Conservation (phyloP, 1,284 basidiomycete genomes). For the Lentinus polychrous region DNA sequence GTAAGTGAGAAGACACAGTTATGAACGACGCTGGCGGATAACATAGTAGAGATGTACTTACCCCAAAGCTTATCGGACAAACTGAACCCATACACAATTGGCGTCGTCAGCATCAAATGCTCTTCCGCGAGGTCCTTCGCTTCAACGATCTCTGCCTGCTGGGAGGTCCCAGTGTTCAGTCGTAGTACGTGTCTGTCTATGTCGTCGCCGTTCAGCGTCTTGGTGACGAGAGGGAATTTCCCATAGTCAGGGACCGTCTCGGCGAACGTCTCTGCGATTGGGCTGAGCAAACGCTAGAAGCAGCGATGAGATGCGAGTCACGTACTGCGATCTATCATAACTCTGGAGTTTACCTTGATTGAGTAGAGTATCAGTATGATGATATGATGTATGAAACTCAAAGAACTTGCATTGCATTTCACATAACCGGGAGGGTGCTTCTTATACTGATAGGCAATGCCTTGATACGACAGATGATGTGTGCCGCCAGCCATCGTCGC, state of each 20-base stretch:
- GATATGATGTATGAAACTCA: background rate
- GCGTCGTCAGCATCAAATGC: constrained; percentile 44
- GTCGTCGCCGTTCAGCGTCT: constrained; percentile 22
- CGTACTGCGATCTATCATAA: constrained; percentile 52
- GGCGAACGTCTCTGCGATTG: constrained; percentile 20
- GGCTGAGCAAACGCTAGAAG: background rate
- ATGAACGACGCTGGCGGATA: background rate
- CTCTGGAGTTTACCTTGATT: constrained; percentile 29
- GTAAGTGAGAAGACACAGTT: constrained; percentile 1
- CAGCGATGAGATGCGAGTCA: constrained; percentile 7
- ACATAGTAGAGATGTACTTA: constrained; percentile 23
- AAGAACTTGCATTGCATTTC: constrained; percentile 39
- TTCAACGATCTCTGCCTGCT: constrained; percentile 9
- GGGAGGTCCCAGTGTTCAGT: constrained; percentile 4
- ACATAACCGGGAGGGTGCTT: constrained; percentile 23
- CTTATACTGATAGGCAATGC: constrained; percentile 22
- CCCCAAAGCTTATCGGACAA: constrained; percentile 53
- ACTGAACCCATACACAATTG: constrained; percentile 55
- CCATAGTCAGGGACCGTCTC: constrained; percentile 26
- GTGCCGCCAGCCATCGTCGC: constrained; percentile 37
- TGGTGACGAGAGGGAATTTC: constrained; percentile 20
- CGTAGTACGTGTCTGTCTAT: constrained; percentile 24
- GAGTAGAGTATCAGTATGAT: background rate
- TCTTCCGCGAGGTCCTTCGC: constrained; percentile 38
- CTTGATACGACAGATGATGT: constrained; percentile 50